phyloP scores from a whole-genome alignment of 1,284 basidiomycete genomes.

The Ustilago cynodontis region DNA sequence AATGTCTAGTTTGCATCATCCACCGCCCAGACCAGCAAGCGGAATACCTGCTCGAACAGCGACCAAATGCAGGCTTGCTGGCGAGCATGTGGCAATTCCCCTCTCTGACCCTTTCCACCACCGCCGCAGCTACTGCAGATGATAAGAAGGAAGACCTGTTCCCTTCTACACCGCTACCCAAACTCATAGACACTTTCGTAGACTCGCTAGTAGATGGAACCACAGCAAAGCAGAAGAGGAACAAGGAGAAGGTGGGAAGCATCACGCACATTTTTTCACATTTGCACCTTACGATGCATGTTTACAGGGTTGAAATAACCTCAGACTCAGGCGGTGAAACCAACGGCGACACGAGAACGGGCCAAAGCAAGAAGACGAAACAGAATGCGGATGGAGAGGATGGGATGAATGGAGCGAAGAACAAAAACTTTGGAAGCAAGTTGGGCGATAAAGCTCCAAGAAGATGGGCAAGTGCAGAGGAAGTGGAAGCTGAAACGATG shows the following conservation, averaged over 20 bases:
- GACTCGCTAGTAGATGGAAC: slow-evolving; percentile 14
- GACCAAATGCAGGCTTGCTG: slow-evolving; percentile 41
- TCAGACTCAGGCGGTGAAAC: background rate
- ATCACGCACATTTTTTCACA: slow-evolving; percentile 90
- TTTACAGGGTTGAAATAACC: slow-evolving; percentile 70
- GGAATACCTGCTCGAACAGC: slow-evolving; percentile 45
- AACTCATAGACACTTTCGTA: slow-evolving; percentile 22
- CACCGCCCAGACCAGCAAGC: background rate
- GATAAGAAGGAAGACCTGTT: slow-evolving; percentile 6
- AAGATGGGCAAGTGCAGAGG: slow-evolving; percentile 37
- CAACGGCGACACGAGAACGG: background rate
- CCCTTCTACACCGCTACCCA: slow-evolving; percentile 7
- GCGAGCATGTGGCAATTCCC: slow-evolving; percentile 68
- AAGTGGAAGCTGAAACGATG: slow-evolving; percentile 57
- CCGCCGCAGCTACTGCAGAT: slow-evolving; percentile 10
- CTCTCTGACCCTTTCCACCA: slow-evolving; percentile 45
- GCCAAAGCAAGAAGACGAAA: background rate
- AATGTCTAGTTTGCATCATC: slow-evolving; percentile 85
- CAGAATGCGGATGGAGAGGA: background rate
- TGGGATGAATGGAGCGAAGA: slow-evolving; percentile 18
- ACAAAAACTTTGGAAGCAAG: slow-evolving; percentile 37
- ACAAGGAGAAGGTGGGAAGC: slow-evolving; percentile 39
- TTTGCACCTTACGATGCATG: slow-evolving; percentile 87
- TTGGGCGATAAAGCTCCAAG: slow-evolving; percentile 16
- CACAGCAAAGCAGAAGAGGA: background rate